Evolutionary conservation across 2,329 filamentous ascomycete species (phyloP).

Genomic region (Sporothrix pseudoabietina): DNA sequence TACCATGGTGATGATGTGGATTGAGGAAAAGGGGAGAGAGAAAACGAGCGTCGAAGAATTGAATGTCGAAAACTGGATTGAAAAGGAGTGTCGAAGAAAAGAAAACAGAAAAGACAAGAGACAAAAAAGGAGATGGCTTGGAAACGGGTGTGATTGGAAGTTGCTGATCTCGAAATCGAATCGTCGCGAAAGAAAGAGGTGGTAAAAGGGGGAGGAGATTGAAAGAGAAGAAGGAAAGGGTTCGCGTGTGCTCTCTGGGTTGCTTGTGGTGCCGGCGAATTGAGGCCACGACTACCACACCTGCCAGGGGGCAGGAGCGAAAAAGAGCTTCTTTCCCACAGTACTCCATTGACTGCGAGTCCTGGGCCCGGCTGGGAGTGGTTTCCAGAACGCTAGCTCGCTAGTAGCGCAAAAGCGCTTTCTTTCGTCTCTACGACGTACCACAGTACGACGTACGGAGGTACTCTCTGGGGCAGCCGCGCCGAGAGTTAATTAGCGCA

Average conservation of each 20-base stretch:
- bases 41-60: conserved; percentile 1
- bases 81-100: conserved; percentile 18
- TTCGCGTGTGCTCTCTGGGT: background rate
- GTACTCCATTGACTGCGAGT: no score
- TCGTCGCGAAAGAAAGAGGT: background rate
- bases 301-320: conserved; percentile 7
- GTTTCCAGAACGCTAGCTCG: conserved; percentile 10
- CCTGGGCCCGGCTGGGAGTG: background rate
- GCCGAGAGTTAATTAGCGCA: conserved; percentile 6
- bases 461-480: background rate
- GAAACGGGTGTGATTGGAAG: background rate
- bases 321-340: conserved; percentile 8
- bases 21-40: background rate
- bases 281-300: conserved; percentile 29
- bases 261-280: conserved; percentile 9
- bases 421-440: background rate
- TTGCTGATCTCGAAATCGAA: conserved; percentile 20
- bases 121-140: background rate
- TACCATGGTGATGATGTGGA: conserved; percentile 9
- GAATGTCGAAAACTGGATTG: background rate
- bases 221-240: background rate
- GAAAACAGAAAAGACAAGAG: background rate
- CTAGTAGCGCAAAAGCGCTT: conserved; percentile 12
- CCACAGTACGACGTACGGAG: no score
- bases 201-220: conserved; percentile 12